Evolutionary conservation across 768 basidiomycete genomes (phyloP).

Genomic region (Boletus pseudo-olivaceus): DNA sequence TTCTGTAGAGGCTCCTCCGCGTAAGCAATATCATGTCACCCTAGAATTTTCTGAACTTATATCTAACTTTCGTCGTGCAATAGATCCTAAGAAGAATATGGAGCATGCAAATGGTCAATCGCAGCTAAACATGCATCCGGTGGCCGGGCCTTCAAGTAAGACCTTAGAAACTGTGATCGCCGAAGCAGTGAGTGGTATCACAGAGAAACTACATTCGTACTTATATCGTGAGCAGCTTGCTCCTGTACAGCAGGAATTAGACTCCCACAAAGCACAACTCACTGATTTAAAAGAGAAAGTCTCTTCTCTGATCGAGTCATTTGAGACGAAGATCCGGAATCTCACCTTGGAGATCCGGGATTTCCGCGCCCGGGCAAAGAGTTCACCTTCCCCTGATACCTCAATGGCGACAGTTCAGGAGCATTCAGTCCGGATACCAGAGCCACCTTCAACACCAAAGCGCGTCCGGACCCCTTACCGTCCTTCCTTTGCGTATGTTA

Average conservation of each 20-base stretch:
- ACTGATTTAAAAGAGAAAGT: conserved; percentile 32
- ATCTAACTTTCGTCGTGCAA: background rate
- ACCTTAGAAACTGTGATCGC: conserved; percentile 21
- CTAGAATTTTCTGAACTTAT: background rate
- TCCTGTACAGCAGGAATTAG: conserved; percentile 50
- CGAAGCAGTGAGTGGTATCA: conserved; percentile 27
- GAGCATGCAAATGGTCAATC: conserved; percentile 1
- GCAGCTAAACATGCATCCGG: conserved; percentile 1
- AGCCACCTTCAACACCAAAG: conserved; percentile 34
- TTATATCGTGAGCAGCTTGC: conserved; percentile 36
- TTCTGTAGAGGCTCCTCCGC: background rate
- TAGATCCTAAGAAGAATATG: conserved; percentile 8
- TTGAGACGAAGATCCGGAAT: conserved; percentile 37
- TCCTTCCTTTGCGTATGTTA: conserved; percentile 26
- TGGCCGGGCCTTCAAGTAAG: conserved; percentile 4
- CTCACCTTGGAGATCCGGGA: conserved; percentile 35
- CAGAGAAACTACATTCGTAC: background rate
- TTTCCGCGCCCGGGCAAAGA: conserved; percentile 23
- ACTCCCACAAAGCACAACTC: conserved; percentile 45
- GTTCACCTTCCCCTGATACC: conserved; percentile 6
- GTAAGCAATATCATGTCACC: conserved; percentile 12
- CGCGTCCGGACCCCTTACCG: conserved; percentile 31
- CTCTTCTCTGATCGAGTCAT: conserved; percentile 27
- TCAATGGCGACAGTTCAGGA: conserved; percentile 12
- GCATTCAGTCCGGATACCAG: conserved; percentile 21